These are phyloP conservation scores for Kwoniella sp. DNA, from an alignment of 768 basidiomycete genomes.

Conservation along the genomic window DNA sequence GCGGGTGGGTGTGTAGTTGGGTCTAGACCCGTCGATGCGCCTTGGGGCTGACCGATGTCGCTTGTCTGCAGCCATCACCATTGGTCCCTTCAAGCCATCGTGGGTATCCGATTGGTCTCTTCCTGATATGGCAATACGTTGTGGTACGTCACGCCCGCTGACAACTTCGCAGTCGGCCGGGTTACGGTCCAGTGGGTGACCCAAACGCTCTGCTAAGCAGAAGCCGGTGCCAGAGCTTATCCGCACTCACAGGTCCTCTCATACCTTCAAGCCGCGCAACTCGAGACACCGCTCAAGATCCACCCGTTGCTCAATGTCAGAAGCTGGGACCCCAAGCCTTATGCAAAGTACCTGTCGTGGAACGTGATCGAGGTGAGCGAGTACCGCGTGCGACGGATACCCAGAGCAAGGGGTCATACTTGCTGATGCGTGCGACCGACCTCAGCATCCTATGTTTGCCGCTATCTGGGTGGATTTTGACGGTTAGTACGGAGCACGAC, in stretches of 20 bases:
- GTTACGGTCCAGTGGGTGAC: conserved; percentile 43
- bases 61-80: conserved; percentile 36
- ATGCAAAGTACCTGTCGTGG: conserved; percentile 47
- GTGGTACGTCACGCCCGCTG: too few relatives aligned
- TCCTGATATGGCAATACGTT: too few relatives aligned
- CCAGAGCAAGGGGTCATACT: too few relatives aligned
- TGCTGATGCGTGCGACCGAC: neutral
- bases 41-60: too few relatives aligned
- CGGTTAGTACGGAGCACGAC: conserved; percentile 14
- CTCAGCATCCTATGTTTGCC: conserved; percentile 50
- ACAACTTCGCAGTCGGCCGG: conserved; percentile 38
- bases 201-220: neutral
- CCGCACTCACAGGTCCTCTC: conserved; percentile 27
- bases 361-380: conserved; percentile 43
- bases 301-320: conserved; percentile 45
- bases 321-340: conserved; percentile 49
- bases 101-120: too few relatives aligned
- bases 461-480: conserved; percentile 51
- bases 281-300: conserved; percentile 44
- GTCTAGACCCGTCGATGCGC: too few relatives aligned
- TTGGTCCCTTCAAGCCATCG: conserved; percentile 47
- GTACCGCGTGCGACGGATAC: too few relatives aligned
- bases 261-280: conserved; percentile 48
- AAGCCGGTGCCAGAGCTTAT: neutral
- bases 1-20: too few relatives aligned